Percentiles rank a stretch among this genome's conserved stretches.
These are phyloP conservation scores for Gloeophyllum trabeum DNA, from an alignment of 768 basidiomycete genomes.

Conservation along the genomic window DNA sequence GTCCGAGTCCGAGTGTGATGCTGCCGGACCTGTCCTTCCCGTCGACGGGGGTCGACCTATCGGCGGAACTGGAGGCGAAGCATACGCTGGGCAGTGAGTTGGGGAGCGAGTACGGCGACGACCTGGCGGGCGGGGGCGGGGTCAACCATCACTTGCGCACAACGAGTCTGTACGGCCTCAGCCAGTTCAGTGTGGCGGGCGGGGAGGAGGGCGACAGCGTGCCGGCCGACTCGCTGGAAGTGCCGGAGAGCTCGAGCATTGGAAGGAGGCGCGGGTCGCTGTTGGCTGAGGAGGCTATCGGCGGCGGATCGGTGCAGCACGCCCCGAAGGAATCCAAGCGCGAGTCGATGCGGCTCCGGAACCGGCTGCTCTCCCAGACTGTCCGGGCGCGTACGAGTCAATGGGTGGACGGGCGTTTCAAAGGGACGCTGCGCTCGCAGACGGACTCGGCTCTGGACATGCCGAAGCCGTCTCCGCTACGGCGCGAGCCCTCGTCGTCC, in stretches of 20 bases:
- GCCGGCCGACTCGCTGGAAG: constrained; percentile 10
- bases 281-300: not conserved
- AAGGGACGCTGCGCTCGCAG: constrained; percentile 13
- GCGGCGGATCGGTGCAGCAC: not conserved
- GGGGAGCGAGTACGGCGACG: constrained; percentile 37
- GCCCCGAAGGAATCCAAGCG: not conserved
- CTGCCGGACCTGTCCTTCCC: constrained; percentile 3
- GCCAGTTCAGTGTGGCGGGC: constrained; percentile 12
- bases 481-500: not conserved
- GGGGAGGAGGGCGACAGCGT: constrained; percentile 12
- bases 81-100: constrained; percentile 48
- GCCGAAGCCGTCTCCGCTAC: not conserved
- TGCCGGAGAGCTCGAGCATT: constrained; percentile 7
- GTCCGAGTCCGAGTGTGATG: not conserved
- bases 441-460: not conserved
- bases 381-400: constrained; percentile 45
- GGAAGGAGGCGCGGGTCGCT: not conserved
- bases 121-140: constrained; percentile 25
- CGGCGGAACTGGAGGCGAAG: constrained; percentile 2
- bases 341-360: not conserved
- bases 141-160: constrained; percentile 36
- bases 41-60: constrained; percentile 7
- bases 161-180: constrained; percentile 44
- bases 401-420: constrained; percentile 49
- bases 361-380: constrained; percentile 32